Conservation (phyloP, 768 basidiomycete species). For the Phanerochaete carnosa region DNA sequence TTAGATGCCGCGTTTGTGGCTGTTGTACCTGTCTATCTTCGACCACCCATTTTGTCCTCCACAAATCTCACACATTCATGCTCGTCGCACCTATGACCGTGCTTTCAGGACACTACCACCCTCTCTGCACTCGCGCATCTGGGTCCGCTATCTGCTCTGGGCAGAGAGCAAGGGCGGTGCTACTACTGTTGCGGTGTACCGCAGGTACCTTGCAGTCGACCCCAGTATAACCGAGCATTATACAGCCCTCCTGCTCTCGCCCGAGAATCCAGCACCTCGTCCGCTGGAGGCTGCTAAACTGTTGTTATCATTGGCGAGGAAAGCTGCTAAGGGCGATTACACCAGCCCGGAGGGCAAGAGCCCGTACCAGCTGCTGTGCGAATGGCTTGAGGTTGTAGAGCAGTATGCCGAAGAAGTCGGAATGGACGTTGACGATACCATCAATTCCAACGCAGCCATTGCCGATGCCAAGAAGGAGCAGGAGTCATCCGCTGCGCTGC, state of each 20-base stretch:
- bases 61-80: constrained; percentile 81
- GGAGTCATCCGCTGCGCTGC: constrained; percentile 17
- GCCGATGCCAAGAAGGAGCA: constrained; percentile 46
- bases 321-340: constrained; percentile 81
- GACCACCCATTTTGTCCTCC: constrained; percentile 88
- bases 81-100: constrained; percentile 90
- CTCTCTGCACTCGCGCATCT: constrained; percentile 86
- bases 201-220: constrained; percentile 84
- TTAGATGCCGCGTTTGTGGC: constrained; percentile 91
- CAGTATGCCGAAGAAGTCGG: constrained; percentile 91
- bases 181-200: constrained; percentile 80
- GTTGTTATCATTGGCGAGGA: constrained; percentile 77
- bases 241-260: constrained; percentile 59
- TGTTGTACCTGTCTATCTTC: constrained; percentile 89
- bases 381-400: constrained; percentile 92
- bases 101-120: constrained; percentile 91
- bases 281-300: constrained; percentile 94
- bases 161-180: constrained; percentile 78
- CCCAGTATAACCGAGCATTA: constrained; percentile 80
- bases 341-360: constrained; percentile 90
- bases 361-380: constrained; percentile 88
- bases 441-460: constrained; percentile 48
- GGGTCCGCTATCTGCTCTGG: constrained; percentile 92
- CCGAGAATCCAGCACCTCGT: constrained; percentile 57
- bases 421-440: constrained; percentile 74